These are phyloP conservation scores for Ephemerocybe angulata DNA, from an alignment of 768 basidiomycete genomes.

Conservation along the genomic window DNA sequence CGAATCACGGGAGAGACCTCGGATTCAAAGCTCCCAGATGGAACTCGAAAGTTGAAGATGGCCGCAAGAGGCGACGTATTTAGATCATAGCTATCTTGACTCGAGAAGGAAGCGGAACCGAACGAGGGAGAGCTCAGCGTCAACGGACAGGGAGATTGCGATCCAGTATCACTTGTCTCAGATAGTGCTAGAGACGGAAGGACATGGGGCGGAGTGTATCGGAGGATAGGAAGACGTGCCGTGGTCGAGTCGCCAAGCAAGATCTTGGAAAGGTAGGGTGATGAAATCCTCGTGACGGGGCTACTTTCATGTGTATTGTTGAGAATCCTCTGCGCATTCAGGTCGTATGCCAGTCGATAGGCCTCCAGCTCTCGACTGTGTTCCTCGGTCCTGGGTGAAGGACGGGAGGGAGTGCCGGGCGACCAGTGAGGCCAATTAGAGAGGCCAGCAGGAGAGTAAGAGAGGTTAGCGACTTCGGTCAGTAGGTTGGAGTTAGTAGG, in stretches of 20 bases:
- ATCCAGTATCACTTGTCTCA: background rate
- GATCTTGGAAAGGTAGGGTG: background rate
- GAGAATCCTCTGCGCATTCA: too few relatives aligned
- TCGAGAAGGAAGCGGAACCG: background rate
- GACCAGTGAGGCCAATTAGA: conserved; percentile 30
- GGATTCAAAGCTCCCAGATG: conserved; percentile 13
- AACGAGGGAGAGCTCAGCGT: background rate
- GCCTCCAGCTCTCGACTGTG: too few relatives aligned
- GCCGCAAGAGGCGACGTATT: conserved; percentile 13
- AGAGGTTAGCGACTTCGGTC: background rate
- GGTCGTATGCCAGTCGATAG: too few relatives aligned
- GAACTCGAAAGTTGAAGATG: conserved; percentile 2
- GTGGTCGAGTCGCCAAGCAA: background rate
- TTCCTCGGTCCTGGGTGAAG: too few relatives aligned
- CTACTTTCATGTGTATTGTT: background rate
- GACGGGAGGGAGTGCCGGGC: conserved; percentile 13
- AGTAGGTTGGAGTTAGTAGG: background rate
- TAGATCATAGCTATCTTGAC: conserved; percentile 1
- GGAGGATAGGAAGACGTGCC: background rate
- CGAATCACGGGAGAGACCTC: conserved; percentile 31
- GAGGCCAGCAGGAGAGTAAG: conserved; percentile 17
- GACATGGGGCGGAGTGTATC: conserved; percentile 2
- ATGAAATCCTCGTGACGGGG: too few relatives aligned
- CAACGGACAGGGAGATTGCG: background rate
- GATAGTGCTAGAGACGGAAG: background rate